Evolutionary conservation across 345 rosid genomes (phyloP).

Genomic region (Lumnitzera racemosa): DNA sequence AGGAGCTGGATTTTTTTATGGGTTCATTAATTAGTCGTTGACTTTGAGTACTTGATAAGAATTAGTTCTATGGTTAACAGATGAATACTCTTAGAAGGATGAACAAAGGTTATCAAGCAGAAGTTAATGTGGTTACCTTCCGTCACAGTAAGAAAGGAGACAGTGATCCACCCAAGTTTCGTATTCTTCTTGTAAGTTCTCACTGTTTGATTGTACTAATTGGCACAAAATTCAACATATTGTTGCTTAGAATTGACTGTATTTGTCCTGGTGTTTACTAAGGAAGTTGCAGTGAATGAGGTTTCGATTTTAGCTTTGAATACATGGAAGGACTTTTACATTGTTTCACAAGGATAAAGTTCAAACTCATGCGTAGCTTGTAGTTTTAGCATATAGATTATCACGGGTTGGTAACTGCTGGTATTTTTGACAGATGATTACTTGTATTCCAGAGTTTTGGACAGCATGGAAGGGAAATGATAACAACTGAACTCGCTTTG

Average conservation of each 20-base stretch:
- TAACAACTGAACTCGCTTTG: constrained; percentile 84
- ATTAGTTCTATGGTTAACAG: constrained; percentile 23
- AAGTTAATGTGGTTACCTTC: constrained; percentile 65
- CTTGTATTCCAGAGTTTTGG: constrained; percentile 99
- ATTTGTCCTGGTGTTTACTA: neutral
- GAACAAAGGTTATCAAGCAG: constrained; percentile 66
- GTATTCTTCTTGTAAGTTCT: constrained; percentile 90
- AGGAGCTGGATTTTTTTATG: neutral
- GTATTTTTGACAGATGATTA: constrained; percentile 91
- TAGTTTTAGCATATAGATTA: constrained; percentile 25
- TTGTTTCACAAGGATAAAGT: neutral
- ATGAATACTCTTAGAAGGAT: constrained; percentile 47
- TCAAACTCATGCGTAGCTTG: constrained; percentile 12
- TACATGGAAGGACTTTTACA: neutral
- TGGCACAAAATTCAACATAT: neutral
- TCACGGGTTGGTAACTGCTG: constrained; percentile 58
- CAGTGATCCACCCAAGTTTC: constrained; percentile 60
- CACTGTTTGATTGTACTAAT: neutral
- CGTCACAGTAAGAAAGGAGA: constrained; percentile 27
- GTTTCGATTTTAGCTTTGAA: neutral
- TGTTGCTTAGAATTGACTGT: too few species aligned
- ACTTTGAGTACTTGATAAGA: neutral
- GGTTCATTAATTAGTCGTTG: neutral
- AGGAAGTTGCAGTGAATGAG: neutral
- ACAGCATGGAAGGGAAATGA: constrained; percentile 97